Percentiles rank a stretch among this genome's conserved stretches.
Conservation (phyloP, 148 eudicot genomes). For the Talinum fruticosum region DNA sequence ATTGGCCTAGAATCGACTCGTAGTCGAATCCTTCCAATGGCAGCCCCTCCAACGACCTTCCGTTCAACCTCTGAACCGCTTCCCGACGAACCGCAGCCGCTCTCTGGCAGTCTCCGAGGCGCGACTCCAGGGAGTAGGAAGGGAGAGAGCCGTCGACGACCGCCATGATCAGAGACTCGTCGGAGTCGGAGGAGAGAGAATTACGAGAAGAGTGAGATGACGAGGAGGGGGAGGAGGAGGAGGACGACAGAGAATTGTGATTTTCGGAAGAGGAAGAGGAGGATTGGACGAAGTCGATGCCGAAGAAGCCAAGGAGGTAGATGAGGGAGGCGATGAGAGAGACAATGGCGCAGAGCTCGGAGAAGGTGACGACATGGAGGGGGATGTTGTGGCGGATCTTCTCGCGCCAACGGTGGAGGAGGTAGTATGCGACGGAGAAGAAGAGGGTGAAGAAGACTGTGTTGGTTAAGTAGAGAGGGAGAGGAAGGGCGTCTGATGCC, state of each 20-base stretch:
- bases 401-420: slow-evolving; percentile 75
- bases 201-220: background rate
- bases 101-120: slow-evolving; percentile 51
- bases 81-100: slow-evolving; percentile 68
- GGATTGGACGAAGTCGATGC: slow-evolving; percentile 64
- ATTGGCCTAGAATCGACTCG: slow-evolving; percentile 66
- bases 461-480: slow-evolving; percentile 70
- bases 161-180: slow-evolving; percentile 43
- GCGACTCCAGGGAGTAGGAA: slow-evolving; percentile 58
- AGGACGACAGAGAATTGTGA: slow-evolving; percentile 39
- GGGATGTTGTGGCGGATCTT: slow-evolving; percentile 76
- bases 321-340: slow-evolving; percentile 64
- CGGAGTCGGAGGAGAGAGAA: slow-evolving; percentile 22
- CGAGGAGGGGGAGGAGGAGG: slow-evolving; percentile 22
- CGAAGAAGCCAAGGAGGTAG: slow-evolving; percentile 75
- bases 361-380: slow-evolving; percentile 59
- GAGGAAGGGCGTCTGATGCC: slow-evolving; percentile 69
- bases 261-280: slow-evolving; percentile 12
- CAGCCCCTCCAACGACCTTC: slow-evolving; percentile 51
- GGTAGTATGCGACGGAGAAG: slow-evolving; percentile 69
- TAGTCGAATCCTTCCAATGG: slow-evolving; percentile 71
- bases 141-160: slow-evolving; percentile 55
- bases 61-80: slow-evolving; percentile 61
- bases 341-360: slow-evolving; percentile 64
- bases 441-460: slow-evolving; percentile 70